phyloP scores from a whole-genome alignment of 495 filamentous ascomycete species.

The Xylaria cubensis region DNA sequence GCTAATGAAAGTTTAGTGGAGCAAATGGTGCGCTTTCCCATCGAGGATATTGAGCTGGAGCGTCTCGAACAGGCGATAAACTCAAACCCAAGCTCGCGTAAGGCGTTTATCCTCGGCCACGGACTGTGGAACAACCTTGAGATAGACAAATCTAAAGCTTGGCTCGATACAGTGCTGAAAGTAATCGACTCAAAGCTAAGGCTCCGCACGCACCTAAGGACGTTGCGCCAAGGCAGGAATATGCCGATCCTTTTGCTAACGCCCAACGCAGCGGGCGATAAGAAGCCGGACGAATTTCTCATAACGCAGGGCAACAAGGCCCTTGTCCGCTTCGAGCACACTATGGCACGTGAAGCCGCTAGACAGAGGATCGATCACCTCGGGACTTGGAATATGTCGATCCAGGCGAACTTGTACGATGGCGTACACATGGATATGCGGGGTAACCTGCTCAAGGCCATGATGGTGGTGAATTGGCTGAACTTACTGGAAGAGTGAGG shows the following conservation, averaged over 20 bases:
- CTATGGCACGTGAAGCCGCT: slow-evolving; percentile 45
- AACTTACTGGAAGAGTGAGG: slow-evolving; percentile 41
- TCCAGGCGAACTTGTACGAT: slow-evolving; percentile 60
- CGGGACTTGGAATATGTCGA: slow-evolving; percentile 62
- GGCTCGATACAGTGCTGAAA: slow-evolving; percentile 51
- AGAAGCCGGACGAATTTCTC: slow-evolving; percentile 60
- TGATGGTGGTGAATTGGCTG: slow-evolving; percentile 65
- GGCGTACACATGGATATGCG: slow-evolving; percentile 61
- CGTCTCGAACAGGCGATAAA: slow-evolving; percentile 48
- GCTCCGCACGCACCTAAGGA: slow-evolving; percentile 31
- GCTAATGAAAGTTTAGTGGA: slow-evolving; percentile 47
- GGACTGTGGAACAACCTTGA: slow-evolving; percentile 61
- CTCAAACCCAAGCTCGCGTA: slow-evolving; percentile 45
- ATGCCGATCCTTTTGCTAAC: slow-evolving; percentile 56
- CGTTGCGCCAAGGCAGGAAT: slow-evolving; percentile 29
- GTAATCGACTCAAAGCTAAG: slow-evolving; percentile 38
- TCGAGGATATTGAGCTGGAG: slow-evolving; percentile 50
- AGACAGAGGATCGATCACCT: slow-evolving; percentile 56
- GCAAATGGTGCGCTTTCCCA: slow-evolving; percentile 56
- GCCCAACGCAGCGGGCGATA: slow-evolving; percentile 59
- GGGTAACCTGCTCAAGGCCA: slow-evolving; percentile 61
- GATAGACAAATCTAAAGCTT: slow-evolving; percentile 51
- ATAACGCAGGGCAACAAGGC: slow-evolving; percentile 60
- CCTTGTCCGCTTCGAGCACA: slow-evolving; percentile 56
- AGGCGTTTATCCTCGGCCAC: slow-evolving; percentile 59